Base-by-base conservation (phyloP, 495 filamentous ascomycete species). In the Penicillium pulvis region DNA sequence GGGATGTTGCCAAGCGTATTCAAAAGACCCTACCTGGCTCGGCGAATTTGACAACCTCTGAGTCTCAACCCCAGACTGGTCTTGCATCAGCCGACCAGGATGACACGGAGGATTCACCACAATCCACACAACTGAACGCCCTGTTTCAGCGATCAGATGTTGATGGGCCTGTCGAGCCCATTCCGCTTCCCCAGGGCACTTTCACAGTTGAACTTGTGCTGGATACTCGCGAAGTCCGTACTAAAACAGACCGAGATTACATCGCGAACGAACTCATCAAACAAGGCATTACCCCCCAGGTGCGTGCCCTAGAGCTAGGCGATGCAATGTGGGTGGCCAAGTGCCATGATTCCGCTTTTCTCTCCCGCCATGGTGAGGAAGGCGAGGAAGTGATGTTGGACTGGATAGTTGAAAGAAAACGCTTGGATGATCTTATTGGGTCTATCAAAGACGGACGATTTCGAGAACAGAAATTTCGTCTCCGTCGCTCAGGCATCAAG, bases 371-470 rank as follows among this genome's bases (percentile, higher is more conserved):
- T 53, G 83, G 83, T 48, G 81, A 82, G 47, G 86, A 90, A 71
- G 81, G 87, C n/a, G 84, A 89, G 55, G 91, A 94, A 70, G 74
- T 83, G 4, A 85, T 91, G 42, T 77, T 95, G 6, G 90, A 93
- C 67, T 91, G 85, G 77, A 90, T 95, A 30, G 81, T 93, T 0
- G 91, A 95, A 71, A 83, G 91, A 49, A 95, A 95, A 65, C 81
- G 91, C 3, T 80, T 93, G 0, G 91, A 95, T 61, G 91, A 95
- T 70, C 78, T 95, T 4, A 78, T 94, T 8, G 75, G 81, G 26
- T 91, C 87, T 46, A 90, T 94, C 68, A 92, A 88, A 69, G 91
- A 94, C 52, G 89, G 90, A 0, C 85, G 91, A 1, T 94, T 92
- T 64, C 87, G 87, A 61, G 91, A 95, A 63, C 91, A 95, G 61